Base-by-base conservation (phyloP, 495 filamentous ascomycete genomes). In the Haplographium delicatum region DNA sequence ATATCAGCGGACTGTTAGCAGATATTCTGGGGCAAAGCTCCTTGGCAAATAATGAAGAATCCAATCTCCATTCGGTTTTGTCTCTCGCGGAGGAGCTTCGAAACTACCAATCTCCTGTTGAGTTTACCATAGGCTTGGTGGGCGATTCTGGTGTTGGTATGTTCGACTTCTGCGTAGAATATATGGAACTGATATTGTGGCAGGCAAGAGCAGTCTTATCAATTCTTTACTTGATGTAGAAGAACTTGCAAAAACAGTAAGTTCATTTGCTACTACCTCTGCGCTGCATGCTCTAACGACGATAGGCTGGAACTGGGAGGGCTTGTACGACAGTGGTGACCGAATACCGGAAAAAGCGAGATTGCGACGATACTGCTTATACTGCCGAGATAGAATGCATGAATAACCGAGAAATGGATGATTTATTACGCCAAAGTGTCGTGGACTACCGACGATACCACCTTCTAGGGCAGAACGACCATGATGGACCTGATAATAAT, bases 141-240 rank as follows among this genome's bases (percentile, higher is more conserved):
- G 42, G 42, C 9, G 42, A 45, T 30, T 45, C 42, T n/a, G 68
- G 66, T 15, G 68, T 61, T 47, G 62, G 65, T 67, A 57, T 10
- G 57, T 18, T 27, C 11, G 1, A 15, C 18, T 23, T 19, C 18
- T 28, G 1, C 26, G 30, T 23, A 13, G 28, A 33, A 30, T 27
- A 18, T 53, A 35, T 19, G 27, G 5, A 31, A 8, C 44, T 45
- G 23, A 46, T 27, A 16, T 13, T 35, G 20, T 45, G 19, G 34
- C 35, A 51, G 68, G 68, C 6, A 69, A 71, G 50, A 69, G 67
- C 53, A 69, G 67, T 41, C 47, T 71, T 27, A 57, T 71, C 0
- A 71, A 69, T 47, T 69, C 67, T 13, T 56, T 69, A 6, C 51
- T 71, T 0, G 68, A 71, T 46, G 47, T 35, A 16, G 26, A 47